A percentile compares a stretch with the other conserved stretches of the same genome.
Conservation (phyloP, 305 asterid genomes). For the Solanum hybrid region DNA sequence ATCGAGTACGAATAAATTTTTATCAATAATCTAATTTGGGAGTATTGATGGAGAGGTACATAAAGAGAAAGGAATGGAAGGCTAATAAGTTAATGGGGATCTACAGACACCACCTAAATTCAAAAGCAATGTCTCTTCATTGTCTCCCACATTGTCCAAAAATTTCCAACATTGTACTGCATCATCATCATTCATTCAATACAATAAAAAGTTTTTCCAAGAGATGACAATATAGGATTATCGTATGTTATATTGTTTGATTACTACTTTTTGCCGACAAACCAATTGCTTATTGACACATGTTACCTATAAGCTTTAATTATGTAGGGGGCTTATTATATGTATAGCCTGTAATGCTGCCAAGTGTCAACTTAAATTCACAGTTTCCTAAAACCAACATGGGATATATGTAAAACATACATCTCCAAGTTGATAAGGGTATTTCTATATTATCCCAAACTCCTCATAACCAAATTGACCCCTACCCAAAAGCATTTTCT, state of each 20-base stretch:
- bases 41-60: not conserved
- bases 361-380: not conserved
- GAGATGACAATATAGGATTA: not conserved
- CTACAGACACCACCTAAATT: conserved; percentile 22
- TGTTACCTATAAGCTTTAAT: conserved; percentile 2
- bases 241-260: not conserved
- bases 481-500: not conserved
- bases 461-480: not conserved
- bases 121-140: conserved; percentile 48
- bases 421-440: not conserved
- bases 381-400: not conserved
- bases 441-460: not conserved
- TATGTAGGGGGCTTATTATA: not conserved
- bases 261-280: conserved; percentile 28
- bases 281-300: conserved; percentile 24
- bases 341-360: not conserved
- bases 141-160: conserved; percentile 37
- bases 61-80: not conserved
- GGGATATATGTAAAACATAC: not conserved
- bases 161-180: not conserved
- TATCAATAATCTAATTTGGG: not conserved
- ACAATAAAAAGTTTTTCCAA: not conserved
- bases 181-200: not conserved
- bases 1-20: not conserved
- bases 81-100: conserved; percentile 19